phyloP scores from a whole-genome alignment of 257 asterid genomes.

The Jacaranda copaia region DNA sequence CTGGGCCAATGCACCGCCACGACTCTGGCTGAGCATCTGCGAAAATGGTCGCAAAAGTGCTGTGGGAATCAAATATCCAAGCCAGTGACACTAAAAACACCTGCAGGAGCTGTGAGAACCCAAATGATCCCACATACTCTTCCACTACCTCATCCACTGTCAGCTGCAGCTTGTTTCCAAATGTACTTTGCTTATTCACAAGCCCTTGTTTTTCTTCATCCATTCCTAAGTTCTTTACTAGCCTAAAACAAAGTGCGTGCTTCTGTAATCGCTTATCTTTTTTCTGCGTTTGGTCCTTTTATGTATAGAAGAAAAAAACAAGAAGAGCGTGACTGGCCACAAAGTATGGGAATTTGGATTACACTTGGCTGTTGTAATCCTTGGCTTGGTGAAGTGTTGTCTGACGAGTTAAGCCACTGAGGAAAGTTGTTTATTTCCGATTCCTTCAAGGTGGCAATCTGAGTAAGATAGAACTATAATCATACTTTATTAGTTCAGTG shows the following conservation, averaged over 20 bases:
- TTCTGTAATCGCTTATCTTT: background rate
- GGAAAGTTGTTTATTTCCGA: slow-evolving; percentile 21
- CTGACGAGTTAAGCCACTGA: slow-evolving; percentile 49
- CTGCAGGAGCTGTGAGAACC: slow-evolving; percentile 65
- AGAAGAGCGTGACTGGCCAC: background rate
- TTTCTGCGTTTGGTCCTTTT: slow-evolving; percentile 15
- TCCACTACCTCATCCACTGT: slow-evolving; percentile 70
- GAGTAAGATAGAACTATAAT: slow-evolving; percentile 42
- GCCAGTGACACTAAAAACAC: slow-evolving; percentile 66
- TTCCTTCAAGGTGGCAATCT: slow-evolving; percentile 49
- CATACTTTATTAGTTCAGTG: slow-evolving; percentile 32
- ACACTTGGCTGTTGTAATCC: slow-evolving; percentile 23
- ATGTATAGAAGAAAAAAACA: background rate
- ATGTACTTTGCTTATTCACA: slow-evolving; percentile 22
- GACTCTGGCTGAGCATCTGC: slow-evolving; percentile 63
- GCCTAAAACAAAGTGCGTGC: background rate
- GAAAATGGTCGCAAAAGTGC: slow-evolving; percentile 64
- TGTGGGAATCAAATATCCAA: slow-evolving; percentile 63
- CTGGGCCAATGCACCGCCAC: slow-evolving; percentile 52
- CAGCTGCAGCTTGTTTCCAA: slow-evolving; percentile 44
- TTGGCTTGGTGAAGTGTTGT: slow-evolving; percentile 34
- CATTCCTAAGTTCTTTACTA: slow-evolving; percentile 32
- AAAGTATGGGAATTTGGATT: slow-evolving; percentile 32
- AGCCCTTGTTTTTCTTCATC: slow-evolving; percentile 49
- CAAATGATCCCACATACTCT: slow-evolving; percentile 65